Conservation (phyloP, 805 yeast species). For the Wickerhamomyces sydowiorum region DNA sequence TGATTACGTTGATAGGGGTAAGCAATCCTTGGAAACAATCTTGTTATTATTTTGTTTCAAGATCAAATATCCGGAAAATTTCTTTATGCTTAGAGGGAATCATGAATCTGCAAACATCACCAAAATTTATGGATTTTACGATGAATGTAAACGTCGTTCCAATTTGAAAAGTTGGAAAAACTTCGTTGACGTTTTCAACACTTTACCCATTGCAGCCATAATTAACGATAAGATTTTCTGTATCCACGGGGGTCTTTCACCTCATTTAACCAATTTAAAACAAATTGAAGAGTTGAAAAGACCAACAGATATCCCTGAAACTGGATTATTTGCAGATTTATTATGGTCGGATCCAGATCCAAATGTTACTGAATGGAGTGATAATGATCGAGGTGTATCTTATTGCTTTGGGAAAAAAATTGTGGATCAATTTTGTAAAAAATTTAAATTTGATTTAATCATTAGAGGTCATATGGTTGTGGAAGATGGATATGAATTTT, state of each 20-base stretch:
- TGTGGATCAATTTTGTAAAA: constrained; percentile 61
- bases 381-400: constrained; percentile 79
- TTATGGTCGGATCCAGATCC: constrained; percentile 81
- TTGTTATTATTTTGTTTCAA: constrained; percentile 83
- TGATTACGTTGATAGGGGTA: constrained; percentile 97
- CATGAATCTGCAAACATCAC: constrained; percentile 98
- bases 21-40: constrained; percentile 91
- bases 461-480: constrained; percentile 89
- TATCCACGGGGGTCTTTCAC: constrained; percentile 81
- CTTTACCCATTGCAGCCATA: constrained; percentile 91
- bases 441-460: constrained; percentile 68
- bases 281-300: constrained; percentile 68
- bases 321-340: constrained; percentile 70
- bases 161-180: constrained; percentile 90
- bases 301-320: constrained; percentile 82
- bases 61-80: constrained; percentile 94
- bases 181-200: constrained; percentile 91
- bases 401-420: constrained; percentile 71
- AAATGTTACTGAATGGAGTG: constrained; percentile 58
- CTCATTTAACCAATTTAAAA: constrained; percentile 55
- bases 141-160: constrained; percentile 93
- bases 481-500: constrained; percentile 83
- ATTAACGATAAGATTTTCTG: constrained; percentile 94
- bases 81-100: constrained; percentile 88
- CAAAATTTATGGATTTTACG: constrained; percentile 94